Evolutionary conservation across 768 basidiomycete species (phyloP).

Genomic region (Mycena kentingensis): DNA sequence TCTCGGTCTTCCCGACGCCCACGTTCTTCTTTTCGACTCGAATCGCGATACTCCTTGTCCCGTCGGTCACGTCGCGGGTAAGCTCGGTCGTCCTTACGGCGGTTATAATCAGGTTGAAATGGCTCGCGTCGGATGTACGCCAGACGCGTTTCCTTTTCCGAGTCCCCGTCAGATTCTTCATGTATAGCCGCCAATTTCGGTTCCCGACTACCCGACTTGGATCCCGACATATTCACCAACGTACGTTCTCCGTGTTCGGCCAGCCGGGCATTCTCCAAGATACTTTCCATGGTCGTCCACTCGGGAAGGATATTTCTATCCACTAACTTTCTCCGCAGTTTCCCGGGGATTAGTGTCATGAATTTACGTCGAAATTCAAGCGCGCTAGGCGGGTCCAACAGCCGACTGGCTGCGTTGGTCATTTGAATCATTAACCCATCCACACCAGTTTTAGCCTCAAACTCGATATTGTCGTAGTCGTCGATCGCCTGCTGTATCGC

Average conservation of each 20-base stretch:
- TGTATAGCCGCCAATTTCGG: background rate
- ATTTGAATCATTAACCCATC: background rate
- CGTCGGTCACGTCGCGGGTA: background rate
- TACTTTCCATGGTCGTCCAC: background rate
- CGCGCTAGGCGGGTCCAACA: background rate
- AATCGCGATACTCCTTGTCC: too few species aligned
- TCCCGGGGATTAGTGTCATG: background rate
- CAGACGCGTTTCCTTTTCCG: background rate
- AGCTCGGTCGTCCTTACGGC: background rate
- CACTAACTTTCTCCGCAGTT: background rate
- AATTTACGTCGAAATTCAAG: background rate
- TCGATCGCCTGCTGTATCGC: background rate
- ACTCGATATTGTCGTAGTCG: constrained; percentile 24
- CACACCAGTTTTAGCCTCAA: constrained; percentile 32
- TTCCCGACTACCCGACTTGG: background rate
- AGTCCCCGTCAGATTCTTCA: background rate
- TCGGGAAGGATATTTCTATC: background rate
- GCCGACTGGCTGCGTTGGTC: background rate
- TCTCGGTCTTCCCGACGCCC: background rate
- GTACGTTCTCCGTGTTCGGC: background rate
- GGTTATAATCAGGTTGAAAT: background rate
- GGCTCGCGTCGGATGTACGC: background rate
- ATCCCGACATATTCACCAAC: background rate
- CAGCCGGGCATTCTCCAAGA: background rate
- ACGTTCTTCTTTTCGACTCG: too few species aligned